These are phyloP conservation scores for Penicillium salamii DNA, from an alignment of 495 filamentous ascomycete species.

Conservation along the genomic window DNA sequence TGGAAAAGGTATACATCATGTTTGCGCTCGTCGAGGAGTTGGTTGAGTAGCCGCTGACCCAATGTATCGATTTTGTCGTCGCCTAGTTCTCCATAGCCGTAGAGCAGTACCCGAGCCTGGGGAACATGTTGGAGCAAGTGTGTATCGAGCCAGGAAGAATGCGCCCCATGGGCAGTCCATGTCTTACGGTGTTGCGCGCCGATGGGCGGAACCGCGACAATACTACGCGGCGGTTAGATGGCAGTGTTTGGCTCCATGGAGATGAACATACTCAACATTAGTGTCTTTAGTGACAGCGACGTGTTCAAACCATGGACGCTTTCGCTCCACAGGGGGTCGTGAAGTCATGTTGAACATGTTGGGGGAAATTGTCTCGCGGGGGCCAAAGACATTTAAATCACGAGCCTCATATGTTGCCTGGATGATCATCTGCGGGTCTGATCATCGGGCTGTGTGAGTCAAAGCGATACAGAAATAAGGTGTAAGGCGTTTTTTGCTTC, in stretches of 20 bases:
- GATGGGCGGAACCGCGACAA: slow-evolving; percentile 43
- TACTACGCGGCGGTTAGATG: slow-evolving; percentile 25
- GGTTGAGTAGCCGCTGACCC: slow-evolving; percentile 48
- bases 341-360: slow-evolving; percentile 6
- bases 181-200: slow-evolving; percentile 38
- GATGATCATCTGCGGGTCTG: slow-evolving; percentile 44
- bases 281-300: slow-evolving; percentile 18
- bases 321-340: background rate
- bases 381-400: background rate
- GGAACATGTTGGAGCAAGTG: slow-evolving; percentile 27
- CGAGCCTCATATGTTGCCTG: slow-evolving; percentile 59
- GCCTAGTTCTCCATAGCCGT: slow-evolving; percentile 49
- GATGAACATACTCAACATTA: slow-evolving; percentile 38
- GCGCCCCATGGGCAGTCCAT: slow-evolving; percentile 26
- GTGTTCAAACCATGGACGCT: slow-evolving; percentile 16
- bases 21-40: slow-evolving; percentile 38
- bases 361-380: background rate
- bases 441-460: slow-evolving; percentile 2
- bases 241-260: no score
- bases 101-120: slow-evolving; percentile 51
- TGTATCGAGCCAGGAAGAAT: slow-evolving; percentile 25
- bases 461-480: background rate
- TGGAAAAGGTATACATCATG: background rate
- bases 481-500: background rate
- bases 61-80: slow-evolving; percentile 50